phyloP scores from a whole-genome alignment of 805 yeast genomes.

The Monosporozyma yasuniensis region DNA sequence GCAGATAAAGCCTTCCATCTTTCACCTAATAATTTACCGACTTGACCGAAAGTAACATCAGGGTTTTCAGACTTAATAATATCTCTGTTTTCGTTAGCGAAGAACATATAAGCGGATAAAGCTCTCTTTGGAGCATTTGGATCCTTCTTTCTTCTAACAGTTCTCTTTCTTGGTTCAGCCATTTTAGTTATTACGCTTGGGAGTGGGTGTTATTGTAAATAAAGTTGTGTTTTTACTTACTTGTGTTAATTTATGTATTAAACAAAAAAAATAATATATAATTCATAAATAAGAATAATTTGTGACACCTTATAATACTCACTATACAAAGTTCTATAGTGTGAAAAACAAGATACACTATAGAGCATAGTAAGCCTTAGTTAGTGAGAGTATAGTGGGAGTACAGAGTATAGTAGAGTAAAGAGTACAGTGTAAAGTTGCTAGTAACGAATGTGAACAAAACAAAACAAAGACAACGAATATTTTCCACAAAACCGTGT shows the following conservation, averaged over 20 bases:
- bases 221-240: neutral
- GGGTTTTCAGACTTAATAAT: constrained; percentile 93
- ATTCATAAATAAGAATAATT: neutral
- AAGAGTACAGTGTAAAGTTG: neutral
- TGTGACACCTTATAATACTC: neutral
- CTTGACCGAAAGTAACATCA: constrained; percentile 90
- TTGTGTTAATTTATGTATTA: neutral
- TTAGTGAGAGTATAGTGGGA: neutral
- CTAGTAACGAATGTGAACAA: neutral
- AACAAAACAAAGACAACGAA: neutral
- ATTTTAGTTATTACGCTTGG: neutral
- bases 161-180: constrained; percentile 10
- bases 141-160: constrained; percentile 49
- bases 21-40: constrained; percentile 91
- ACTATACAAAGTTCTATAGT: neutral
- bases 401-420: neutral
- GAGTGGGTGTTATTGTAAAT: neutral
- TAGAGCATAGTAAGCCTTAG: neutral
- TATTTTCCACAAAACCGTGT: neutral
- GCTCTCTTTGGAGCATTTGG: constrained; percentile 99
- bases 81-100: constrained; percentile 96
- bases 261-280: neutral
- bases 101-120: constrained; percentile 96
- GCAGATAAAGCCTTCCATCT: constrained; percentile 87
- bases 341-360: neutral